A percentile compares a stretch with the other conserved stretches of the same genome.
These are phyloP conservation scores for Cotoneaster glaucophyllus DNA, from an alignment of 306 rosid genomes.

Conservation along the genomic window DNA sequence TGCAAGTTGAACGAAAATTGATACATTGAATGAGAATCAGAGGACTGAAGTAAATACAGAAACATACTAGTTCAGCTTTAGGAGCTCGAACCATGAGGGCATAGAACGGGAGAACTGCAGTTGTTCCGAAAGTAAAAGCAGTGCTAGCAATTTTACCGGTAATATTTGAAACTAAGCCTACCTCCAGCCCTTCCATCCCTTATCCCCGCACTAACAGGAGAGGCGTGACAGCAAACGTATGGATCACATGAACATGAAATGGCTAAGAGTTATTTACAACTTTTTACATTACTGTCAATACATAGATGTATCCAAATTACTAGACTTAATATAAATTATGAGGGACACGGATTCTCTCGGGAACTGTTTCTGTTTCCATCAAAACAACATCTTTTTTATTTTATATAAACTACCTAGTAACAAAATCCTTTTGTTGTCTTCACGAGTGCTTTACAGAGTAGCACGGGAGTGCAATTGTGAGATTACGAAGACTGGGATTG, in stretches of 20 bases:
- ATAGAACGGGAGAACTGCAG: conserved; percentile 89
- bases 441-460: too few relatives aligned
- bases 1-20: background rate
- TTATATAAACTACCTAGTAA: too few relatives aligned
- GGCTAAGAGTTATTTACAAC: background rate
- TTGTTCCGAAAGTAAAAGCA: conserved; percentile 69
- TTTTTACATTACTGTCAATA: too few relatives aligned
- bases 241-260: background rate
- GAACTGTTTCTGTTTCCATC: too few relatives aligned
- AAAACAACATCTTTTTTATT: too few relatives aligned
- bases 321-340: too few relatives aligned
- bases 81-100: conserved; percentile 92
- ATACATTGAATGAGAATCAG: background rate
- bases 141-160: conserved; percentile 39
- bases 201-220: background rate
- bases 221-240: background rate
- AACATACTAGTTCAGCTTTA: conserved; percentile 62
- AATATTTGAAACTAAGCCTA: background rate
- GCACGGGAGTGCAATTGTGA: too few relatives aligned
- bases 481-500: too few relatives aligned
- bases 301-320: too few relatives aligned
- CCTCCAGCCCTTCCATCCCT: background rate
- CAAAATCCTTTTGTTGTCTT: too few relatives aligned
- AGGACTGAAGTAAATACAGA: background rate
- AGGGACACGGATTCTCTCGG: too few relatives aligned